Evolutionary conservation across 805 yeast genomes (phyloP).

Genomic region (Cyberlindnera amylophila): DNA sequence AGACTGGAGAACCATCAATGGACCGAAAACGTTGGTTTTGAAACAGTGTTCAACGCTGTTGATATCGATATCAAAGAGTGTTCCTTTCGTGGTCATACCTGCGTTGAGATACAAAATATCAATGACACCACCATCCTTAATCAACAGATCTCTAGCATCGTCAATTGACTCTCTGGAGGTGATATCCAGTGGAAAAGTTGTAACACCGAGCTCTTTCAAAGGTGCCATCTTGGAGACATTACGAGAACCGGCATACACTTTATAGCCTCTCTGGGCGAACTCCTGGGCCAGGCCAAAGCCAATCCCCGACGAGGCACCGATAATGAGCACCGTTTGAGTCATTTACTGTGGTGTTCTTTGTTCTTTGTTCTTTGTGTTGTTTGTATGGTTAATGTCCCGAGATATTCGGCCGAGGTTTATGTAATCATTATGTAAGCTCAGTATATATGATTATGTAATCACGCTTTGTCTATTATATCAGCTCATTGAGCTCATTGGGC

Average conservation of each 20-base stretch:
- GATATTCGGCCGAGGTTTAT: no score
- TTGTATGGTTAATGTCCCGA: no score
- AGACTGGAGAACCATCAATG: conserved; percentile 33
- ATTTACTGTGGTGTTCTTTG: no score
- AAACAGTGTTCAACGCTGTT: conserved; percentile 18
- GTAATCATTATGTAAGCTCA: no score
- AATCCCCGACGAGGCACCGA: conserved; percentile 61
- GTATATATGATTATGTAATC: no score
- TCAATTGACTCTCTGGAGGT: conserved; percentile 30
- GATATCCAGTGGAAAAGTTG: conserved; percentile 34
- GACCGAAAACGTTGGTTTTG: conserved; percentile 39
- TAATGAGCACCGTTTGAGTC: conserved; percentile 42
- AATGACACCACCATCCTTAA: conserved; percentile 30
- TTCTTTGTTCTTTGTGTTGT: no score
- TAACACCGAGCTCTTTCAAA: conserved; percentile 30
- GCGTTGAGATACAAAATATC: conserved; percentile 42
- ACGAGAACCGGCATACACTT: conserved; percentile 35
- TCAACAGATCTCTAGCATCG: conserved; percentile 24
- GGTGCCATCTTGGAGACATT: conserved; percentile 29
- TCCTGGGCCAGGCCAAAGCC: conserved; percentile 47
- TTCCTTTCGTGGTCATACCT: conserved; percentile 26
- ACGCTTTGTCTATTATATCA: no score
- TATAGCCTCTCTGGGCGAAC: conserved; percentile 39
- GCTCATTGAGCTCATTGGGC: no score
- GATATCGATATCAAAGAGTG: conserved; percentile 34